Evolutionary conservation across 306 rosid species (phyloP).

Genomic region (Arachis stenosperma): DNA sequence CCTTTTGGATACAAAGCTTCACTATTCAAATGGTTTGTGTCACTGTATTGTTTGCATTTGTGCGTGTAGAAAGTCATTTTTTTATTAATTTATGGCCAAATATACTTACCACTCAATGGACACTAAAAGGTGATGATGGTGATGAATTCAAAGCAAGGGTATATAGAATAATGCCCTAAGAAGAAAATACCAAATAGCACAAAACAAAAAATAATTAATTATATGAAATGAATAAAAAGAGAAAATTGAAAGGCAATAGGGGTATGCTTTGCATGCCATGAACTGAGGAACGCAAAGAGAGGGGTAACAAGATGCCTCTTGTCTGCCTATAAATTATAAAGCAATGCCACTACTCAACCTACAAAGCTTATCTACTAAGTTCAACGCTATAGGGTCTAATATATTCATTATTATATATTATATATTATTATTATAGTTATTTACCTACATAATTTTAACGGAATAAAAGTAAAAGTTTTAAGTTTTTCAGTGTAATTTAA

Average conservation of each 20-base stretch:
- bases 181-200: background rate
- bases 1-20: constrained; percentile 38
- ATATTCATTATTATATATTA: background rate
- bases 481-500: no score
- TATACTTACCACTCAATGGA: constrained; percentile 39
- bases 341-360: constrained; percentile 59
- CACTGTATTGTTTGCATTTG: constrained; percentile 29
- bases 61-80: constrained; percentile 32
- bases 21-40: background rate
- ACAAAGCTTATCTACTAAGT: constrained; percentile 51
- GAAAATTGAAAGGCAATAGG: constrained; percentile 27
- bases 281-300: constrained; percentile 48
- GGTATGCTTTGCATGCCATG: constrained; percentile 50
- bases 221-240: background rate
- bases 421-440: no score
- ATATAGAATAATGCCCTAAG: constrained; percentile 17
- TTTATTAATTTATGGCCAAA: constrained; percentile 27
- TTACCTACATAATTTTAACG: no score
- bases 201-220: constrained; percentile 1
- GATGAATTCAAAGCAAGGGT: constrained; percentile 34
- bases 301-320: constrained; percentile 54
- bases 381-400: constrained; percentile 36
- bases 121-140: constrained; percentile 60
- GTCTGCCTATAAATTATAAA: constrained; percentile 67
- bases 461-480: no score